Conservation (phyloP, 495 filamentous ascomycete genomes). For the Clohesyomyces aquaticus region DNA sequence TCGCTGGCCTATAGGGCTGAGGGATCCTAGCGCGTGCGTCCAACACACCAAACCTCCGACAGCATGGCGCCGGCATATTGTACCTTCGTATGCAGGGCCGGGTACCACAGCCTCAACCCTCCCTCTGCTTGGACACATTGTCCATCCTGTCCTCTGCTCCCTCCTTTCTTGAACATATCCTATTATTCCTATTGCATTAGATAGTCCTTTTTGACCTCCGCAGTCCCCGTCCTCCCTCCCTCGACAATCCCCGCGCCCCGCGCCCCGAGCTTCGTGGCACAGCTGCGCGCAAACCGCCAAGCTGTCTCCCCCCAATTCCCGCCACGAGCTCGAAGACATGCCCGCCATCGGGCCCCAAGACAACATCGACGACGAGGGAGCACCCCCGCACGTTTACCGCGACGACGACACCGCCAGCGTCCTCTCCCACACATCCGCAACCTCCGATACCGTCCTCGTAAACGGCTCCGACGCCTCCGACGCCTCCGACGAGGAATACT, state of each 20-base stretch:
- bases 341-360: slow-evolving; percentile 22
- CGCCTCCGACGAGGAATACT: slow-evolving; percentile 40
- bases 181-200: no score
- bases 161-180: neutral
- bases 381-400: slow-evolving; percentile 33
- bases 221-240: neutral
- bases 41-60: neutral
- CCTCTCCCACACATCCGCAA: slow-evolving; percentile 20
- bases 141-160: neutral
- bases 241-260: neutral
- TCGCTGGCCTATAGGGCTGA: neutral
- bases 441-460: slow-evolving; percentile 34
- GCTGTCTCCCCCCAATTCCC: slow-evolving; percentile 26
- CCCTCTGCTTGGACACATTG: neutral
- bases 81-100: no score
- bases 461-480: slow-evolving; percentile 38
- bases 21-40: neutral
- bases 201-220: neutral
- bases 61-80: neutral
- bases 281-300: slow-evolving; percentile 15
- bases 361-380: slow-evolving; percentile 24
- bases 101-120: neutral
- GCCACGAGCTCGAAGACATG: slow-evolving; percentile 35
- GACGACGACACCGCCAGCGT: slow-evolving; percentile 34
- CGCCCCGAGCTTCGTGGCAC: neutral